Evolutionary conservation across 257 asterid species (phyloP).

Genomic region (Solanum ossicruentum): DNA sequence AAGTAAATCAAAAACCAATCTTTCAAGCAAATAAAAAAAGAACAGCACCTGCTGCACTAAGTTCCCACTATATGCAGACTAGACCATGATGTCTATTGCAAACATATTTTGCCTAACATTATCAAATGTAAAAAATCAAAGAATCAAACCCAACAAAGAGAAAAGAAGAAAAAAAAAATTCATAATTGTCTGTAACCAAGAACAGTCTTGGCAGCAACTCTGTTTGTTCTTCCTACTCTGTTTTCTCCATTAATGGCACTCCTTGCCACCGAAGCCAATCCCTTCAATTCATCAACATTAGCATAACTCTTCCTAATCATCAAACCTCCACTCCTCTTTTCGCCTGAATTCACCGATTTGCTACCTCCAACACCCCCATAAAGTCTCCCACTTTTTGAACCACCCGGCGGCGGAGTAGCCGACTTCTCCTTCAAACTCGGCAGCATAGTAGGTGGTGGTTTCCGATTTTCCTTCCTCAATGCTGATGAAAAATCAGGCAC

Average conservation of each 20-base stretch:
- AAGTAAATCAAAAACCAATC: neutral
- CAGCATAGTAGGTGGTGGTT: slow-evolving; percentile 34
- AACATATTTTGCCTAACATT: too few species aligned
- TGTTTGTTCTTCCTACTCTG: slow-evolving; percentile 12
- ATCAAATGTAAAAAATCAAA: neutral
- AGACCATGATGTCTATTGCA: neutral
- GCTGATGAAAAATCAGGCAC: slow-evolving; percentile 82
- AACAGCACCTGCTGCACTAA: neutral
- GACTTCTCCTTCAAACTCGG: slow-evolving; percentile 38
- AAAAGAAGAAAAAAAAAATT: neutral
- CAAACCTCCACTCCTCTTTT: slow-evolving; percentile 57
- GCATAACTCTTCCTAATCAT: slow-evolving; percentile 81
- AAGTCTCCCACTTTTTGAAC: slow-evolving; percentile 36
- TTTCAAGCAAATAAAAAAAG: neutral
- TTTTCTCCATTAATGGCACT: slow-evolving; percentile 37
- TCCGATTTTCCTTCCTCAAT: slow-evolving; percentile 80
- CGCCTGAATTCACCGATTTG: slow-evolving; percentile 62
- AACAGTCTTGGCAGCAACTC: slow-evolving; percentile 35
- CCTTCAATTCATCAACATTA: slow-evolving; percentile 53
- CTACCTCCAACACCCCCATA: slow-evolving; percentile 43
- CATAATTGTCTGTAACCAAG: slow-evolving; percentile 40
- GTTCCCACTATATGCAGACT: neutral
- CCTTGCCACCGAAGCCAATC: slow-evolving; percentile 37
- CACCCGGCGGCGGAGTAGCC: slow-evolving; percentile 38
- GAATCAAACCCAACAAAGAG: slow-evolving; percentile 2